These are phyloP conservation scores for Lagerstroemia speciosa DNA, from an alignment of 345 rosid genomes.

Conservation along the genomic window DNA sequence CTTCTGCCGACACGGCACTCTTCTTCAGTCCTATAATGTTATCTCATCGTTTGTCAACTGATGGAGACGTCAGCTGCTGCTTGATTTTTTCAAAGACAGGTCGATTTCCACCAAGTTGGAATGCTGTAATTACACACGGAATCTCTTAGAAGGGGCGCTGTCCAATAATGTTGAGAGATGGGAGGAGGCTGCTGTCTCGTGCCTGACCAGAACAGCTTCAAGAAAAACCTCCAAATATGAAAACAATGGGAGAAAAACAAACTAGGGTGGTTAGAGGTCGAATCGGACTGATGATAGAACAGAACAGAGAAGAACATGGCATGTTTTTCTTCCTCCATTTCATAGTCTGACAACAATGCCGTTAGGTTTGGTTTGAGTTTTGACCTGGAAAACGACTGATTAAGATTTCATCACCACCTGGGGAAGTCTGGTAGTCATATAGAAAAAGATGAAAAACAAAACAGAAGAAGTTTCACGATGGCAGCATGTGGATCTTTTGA, in stretches of 20 bases:
- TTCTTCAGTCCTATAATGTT: no score
- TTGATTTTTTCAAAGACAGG: no score
- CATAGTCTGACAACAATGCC: neutral
- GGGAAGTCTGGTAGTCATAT: neutral
- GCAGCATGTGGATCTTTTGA: neutral
- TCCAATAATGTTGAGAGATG: no score
- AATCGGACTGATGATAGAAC: neutral
- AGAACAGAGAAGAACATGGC: neutral
- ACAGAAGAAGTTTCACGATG: neutral
- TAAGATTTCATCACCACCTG: neutral
- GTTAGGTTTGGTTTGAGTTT: neutral
- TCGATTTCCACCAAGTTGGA: no score
- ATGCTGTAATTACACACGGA: no score
- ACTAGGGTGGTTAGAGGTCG: conserved; percentile 3
- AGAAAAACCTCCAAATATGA: neutral
- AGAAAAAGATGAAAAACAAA: no score
- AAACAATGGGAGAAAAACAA: neutral
- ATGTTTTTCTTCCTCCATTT: no score
- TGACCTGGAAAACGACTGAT: neutral
- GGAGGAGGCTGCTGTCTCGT: neutral
- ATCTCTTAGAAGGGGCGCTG: neutral
- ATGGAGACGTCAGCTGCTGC: no score
- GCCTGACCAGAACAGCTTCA: neutral
- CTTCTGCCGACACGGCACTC: no score
- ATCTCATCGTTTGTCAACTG: no score